Base-by-base conservation (phyloP, 495 filamentous ascomycete species). In the Neurospora sp. region DNA sequence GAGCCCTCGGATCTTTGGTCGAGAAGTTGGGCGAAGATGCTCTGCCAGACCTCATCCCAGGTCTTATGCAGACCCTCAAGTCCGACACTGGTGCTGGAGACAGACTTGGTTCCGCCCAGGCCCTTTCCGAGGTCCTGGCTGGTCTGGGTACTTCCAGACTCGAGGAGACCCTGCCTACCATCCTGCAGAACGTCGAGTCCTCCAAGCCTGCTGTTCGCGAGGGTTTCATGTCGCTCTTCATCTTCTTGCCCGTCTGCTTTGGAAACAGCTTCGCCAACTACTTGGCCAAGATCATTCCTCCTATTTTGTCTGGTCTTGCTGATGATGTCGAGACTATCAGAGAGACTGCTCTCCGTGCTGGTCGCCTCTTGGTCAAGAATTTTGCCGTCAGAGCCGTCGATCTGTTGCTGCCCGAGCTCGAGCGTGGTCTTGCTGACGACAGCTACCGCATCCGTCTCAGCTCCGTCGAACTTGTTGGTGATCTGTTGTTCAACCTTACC, bases 201-300 rank as follows among this genome's bases (percentile, higher is more conserved):
- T 87, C 93, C 70, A 98, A 97, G 81, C 81, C 96, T 22, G 87
- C 93, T 74, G 93, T 98, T 73, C 90, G 96, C 73, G 96, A 99
- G 85, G 96, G 96, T 42, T 99, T 98, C 86, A 99, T 99, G 96
- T 97, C 96, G 38, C 87, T 99, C 48, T 99, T 99, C 83, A 98
- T 99, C 75, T 99, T 97, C 86, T 89, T 99, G 82, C 96, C 96
- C 20, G 96, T 96, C 72, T 99, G 96, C 82, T 99, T 99, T 79
- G 96, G 96, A 76, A 98, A 98, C 86, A 97, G 94, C 83, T 99
- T 99, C 80, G 93, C 96, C 74, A 91, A 92, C 78, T 99, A 99
- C 78, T 91, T 99, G 70, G 92, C 90, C 86, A 93, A 90, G 78
- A 97, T 99, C 77, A 98, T 99, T 78, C 96, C 96, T 3, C 94